Base-by-base conservation (phyloP, 352 stramenopile genomes). In the Globisporangium uncinulatum region DNA sequence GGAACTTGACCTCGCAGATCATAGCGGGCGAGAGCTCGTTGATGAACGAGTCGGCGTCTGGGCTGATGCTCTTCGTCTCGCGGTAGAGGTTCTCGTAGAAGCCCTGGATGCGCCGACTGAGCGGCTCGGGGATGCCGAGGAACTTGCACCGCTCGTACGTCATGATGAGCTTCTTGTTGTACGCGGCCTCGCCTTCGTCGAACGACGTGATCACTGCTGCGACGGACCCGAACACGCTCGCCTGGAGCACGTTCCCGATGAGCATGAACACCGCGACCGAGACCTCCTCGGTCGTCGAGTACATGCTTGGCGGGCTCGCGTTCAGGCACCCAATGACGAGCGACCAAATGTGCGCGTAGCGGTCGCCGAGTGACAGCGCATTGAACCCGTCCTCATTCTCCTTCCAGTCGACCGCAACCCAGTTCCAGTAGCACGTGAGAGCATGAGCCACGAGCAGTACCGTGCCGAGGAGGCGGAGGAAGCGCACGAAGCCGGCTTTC, bases 1-100 rank as follows among this genome's bases (percentile, higher is more conserved):
- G 76, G 62, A 90, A 89, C 47, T 88, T 92, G 43, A 92, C 68
- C 51, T 92, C 82, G 56, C 77, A 87, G 34, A 86, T 80, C 9
- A 91, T 63, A 13, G 80, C 76, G 0, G 76, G 77, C 6, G 78
- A 89, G 6, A 91, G 54, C 45, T 91, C 81, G 51, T 84, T 87
- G 59, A 89, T 91, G 39, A 91, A 91, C 6, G 80, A 57, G 61
- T 91, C 78, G 4, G 74, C 76, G 20, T 89, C 79, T 15, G 69
- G 63, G 21, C 61, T 85, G n/a, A 85, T 59, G 39, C 72, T 87
- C 48, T 83, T 83, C 0, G 76, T 89, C 49, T 89, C 79, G 10
- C 76, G 70, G 56, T 83, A 89, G 15, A 89, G 51, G 56, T 87
- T 81, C 51, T 89, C 79, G 36, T 87, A 89, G 57, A 83, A 89